phyloP scores from a whole-genome alignment of 345 rosid species.

The Linum trigynum region DNA sequence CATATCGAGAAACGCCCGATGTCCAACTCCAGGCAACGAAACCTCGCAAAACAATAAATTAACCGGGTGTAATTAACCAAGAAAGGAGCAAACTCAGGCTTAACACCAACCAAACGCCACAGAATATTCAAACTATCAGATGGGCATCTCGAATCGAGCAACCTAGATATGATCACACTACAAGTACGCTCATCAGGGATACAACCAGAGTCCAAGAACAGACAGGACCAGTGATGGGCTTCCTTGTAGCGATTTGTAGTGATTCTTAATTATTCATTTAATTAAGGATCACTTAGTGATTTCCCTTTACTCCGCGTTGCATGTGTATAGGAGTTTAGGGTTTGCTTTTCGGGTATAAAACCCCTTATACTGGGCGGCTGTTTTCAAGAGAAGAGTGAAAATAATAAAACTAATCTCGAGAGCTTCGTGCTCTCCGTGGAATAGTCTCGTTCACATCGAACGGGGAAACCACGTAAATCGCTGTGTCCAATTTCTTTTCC shows the following conservation, averaged over 20 bases:
- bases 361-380: too few relatives aligned
- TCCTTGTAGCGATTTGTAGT: conserved; percentile 58
- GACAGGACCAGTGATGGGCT: conserved; percentile 49
- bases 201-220: conserved; percentile 34
- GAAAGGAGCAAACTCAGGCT: conserved; percentile 58
- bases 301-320: too few relatives aligned
- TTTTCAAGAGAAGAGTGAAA: too few relatives aligned
- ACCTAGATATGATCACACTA: conserved; percentile 55
- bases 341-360: too few relatives aligned
- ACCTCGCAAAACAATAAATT: conserved; percentile 49
- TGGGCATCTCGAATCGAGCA: conserved; percentile 52
- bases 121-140: conserved; percentile 33
- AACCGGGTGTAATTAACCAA: conserved; percentile 65
- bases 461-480: too few relatives aligned
- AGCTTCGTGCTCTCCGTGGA: too few relatives aligned
- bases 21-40: conserved; percentile 37
- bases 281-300: too few relatives aligned
- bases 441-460: too few relatives aligned
- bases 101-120: conserved; percentile 32
- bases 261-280: too few relatives aligned
- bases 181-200: conserved; percentile 68
- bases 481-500: too few relatives aligned
- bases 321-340: too few relatives aligned
- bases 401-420: too few relatives aligned
- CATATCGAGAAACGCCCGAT: conserved; percentile 49